Evolutionary conservation across 441 rosid genomes (phyloP), one percentile per base, ranked within the genome.

Genomic region (Gossypium davidsonii): DNA sequence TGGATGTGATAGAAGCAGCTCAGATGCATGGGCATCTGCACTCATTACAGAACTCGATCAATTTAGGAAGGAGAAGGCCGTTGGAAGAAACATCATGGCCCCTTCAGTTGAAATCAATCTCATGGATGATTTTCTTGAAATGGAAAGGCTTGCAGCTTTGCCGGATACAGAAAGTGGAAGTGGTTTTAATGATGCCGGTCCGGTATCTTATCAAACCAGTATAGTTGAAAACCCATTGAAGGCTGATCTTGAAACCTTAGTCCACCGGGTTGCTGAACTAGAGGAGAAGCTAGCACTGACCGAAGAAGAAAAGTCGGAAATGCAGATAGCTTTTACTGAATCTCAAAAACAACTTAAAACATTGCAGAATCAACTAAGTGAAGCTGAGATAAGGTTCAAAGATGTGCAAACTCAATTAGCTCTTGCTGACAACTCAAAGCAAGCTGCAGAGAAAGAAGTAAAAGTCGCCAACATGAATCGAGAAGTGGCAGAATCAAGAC

Each of bases 61-160:
- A 73, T 75, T 71, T 55, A 82, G 79, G 79, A 83, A 82, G 44
- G 77, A 70, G 52, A 87, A 67, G 75, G 57, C 63, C 7, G 39
- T 34, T 31, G 85, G 80, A 60, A 85, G 82, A 73, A 86, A 82
- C 26, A 55, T 80, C 0, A 79, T 81, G 82, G 76, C 78, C 75
- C 75, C 92, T 77, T 82, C 88, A 20, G 72, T 76, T 48, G 86
- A 87, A 64, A 82, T 89, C 42, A 81, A 85, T 82, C 86, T 95
- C 70, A 89, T 92, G 98, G 97, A 92, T 83, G 98, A 92, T 80
- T 94, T 94, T 79, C 91, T 94, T 28, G 99, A 94, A 85, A 92
- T 94, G 97, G 99, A 94, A 76, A 89, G 82, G 82, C 88, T 94
- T 3, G 98, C 90, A 55, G 85, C 89, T 31, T 73, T 76, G 72